These are phyloP conservation scores for Plectosphaerella plurivora DNA, from an alignment of 2,329 filamentous ascomycete species.

Conservation along the genomic window DNA sequence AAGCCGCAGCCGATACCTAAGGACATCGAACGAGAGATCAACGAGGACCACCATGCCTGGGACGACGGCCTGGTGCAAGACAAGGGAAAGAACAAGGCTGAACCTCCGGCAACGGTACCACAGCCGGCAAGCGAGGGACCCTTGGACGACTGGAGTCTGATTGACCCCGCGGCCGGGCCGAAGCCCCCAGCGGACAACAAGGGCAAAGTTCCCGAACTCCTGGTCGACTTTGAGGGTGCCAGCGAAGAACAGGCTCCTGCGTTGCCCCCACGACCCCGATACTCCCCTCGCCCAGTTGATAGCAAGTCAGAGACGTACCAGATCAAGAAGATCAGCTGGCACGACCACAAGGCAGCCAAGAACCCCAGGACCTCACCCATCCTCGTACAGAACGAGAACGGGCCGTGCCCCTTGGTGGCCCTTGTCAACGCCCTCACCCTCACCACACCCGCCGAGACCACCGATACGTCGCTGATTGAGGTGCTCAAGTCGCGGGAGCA, in stretches of 20 bases:
- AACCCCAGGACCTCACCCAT: conserved; percentile 77
- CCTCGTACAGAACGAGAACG: conserved; percentile 88
- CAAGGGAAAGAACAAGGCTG: conserved; percentile 37
- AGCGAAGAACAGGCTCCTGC: conserved; percentile 9
- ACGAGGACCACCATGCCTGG: conserved; percentile 44
- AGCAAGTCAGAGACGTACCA: conserved; percentile 74
- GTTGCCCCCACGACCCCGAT: conserved; percentile 33
- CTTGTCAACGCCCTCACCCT: conserved; percentile 88
- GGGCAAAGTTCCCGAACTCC: not conserved
- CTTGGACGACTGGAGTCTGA: conserved; percentile 47
- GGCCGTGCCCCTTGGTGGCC: conserved; percentile 87
- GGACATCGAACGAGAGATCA: conserved; percentile 24
- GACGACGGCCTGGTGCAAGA: conserved; percentile 36
- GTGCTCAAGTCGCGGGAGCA: conserved; percentile 77
- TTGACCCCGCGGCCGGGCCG: conserved; percentile 26
- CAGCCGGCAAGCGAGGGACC: conserved; percentile 12
- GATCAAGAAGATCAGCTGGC: conserved; percentile 88
- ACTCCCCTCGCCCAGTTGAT: conserved; percentile 27
- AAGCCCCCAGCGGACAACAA: not conserved
- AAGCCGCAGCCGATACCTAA: conserved; percentile 15
- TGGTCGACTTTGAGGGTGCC: conserved; percentile 6
- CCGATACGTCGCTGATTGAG: conserved; percentile 69
- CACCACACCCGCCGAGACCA: conserved; percentile 63
- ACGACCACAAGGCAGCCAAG: conserved; percentile 56
- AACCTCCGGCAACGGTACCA: conserved; percentile 13